Evolutionary conservation across 495 filamentous ascomycete genomes (phyloP).

Genomic region (Lophiostoma macrostomum): DNA sequence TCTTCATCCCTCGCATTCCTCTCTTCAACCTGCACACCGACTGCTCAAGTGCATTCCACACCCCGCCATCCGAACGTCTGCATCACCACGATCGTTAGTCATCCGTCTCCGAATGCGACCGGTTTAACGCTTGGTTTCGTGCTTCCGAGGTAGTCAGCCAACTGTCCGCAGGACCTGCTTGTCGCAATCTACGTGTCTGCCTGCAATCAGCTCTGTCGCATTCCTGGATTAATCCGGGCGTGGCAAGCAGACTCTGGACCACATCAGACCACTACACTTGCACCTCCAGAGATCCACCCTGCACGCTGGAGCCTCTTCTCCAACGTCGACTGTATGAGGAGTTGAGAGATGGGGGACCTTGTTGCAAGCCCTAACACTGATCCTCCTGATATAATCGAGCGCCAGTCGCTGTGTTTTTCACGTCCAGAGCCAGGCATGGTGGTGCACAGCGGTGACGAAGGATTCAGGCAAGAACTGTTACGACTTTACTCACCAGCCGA

Average conservation of each 20-base stretch:
- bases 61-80: neutral
- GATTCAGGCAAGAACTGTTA: constrained; percentile 48
- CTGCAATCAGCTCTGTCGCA: too few relatives aligned
- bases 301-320: neutral
- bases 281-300: neutral
- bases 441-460: constrained; percentile 49
- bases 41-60: neutral
- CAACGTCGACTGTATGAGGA: neutral
- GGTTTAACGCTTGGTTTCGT: neutral
- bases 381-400: constrained; percentile 33
- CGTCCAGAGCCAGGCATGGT: constrained; percentile 33
- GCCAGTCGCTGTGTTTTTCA: constrained; percentile 34
- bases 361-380: constrained; percentile 11
- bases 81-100: constrained; percentile 5
- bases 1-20: constrained; percentile 7
- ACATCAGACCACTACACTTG: neutral
- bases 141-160: neutral
- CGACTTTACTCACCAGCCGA: constrained; percentile 53
- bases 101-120: constrained; percentile 2
- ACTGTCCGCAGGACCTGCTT: neutral
- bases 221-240: too few relatives aligned
- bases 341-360: constrained; percentile 9
- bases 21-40: neutral
- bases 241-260: neutral
- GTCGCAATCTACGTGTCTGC: neutral